These are phyloP conservation scores for Boechera divaricarpa DNA, from an alignment of 345 rosid species.

Conservation along the genomic window DNA sequence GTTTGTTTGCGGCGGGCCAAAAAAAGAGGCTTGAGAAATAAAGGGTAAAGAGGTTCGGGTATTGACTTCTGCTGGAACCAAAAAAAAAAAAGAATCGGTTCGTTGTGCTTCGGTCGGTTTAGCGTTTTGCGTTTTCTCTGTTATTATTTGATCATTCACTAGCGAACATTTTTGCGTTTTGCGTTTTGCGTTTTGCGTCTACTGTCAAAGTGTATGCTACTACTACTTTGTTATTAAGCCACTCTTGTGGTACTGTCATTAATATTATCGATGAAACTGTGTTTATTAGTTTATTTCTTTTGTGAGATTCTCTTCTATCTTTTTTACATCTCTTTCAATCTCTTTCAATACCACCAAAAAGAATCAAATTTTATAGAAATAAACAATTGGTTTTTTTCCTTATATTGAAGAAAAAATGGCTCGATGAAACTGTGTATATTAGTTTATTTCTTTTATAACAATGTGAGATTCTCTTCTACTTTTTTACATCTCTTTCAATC, in stretches of 20 bases:
- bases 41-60: constrained; percentile 71
- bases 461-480: background rate
- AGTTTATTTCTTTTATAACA: background rate
- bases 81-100: constrained; percentile 10
- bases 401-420: background rate
- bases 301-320: background rate
- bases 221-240: constrained; percentile 9
- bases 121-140: constrained; percentile 18
- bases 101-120: constrained; percentile 15
- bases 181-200: constrained; percentile 26
- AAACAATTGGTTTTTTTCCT: background rate
- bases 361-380: background rate
- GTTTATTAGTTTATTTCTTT: constrained; percentile 8
- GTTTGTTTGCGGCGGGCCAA: constrained; percentile 31
- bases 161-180: constrained; percentile 31
- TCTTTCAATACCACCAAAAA: background rate
- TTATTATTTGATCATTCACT: constrained; percentile 24
- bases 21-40: constrained; percentile 37
- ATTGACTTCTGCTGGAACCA: constrained; percentile 64
- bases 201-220: constrained; percentile 6
- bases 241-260: constrained; percentile 7
- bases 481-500: background rate
- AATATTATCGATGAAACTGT: constrained; percentile 16
- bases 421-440: constrained; percentile 25
- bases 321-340: background rate